Percentiles rank a stretch among this genome's conserved stretches.
Evolutionary conservation across 768 basidiomycete species (phyloP).

Genomic region (Agrocybe pediades): DNA sequence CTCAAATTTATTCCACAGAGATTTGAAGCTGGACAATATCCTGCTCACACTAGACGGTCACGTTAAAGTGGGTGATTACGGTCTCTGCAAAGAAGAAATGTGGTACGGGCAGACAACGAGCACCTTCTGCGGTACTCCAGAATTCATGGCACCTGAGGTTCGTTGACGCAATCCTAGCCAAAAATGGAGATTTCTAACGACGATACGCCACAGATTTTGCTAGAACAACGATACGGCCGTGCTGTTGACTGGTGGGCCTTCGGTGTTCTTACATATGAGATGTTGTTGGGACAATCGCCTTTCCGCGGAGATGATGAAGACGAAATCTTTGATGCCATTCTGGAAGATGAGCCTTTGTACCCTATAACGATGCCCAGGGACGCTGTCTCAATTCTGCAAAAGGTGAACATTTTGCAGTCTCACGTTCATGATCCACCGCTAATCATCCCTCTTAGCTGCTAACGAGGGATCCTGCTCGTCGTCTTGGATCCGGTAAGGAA

Average conservation of each 20-base stretch:
- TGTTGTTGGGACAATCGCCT: slow-evolving; percentile 97
- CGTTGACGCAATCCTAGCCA: slow-evolving; percentile 12
- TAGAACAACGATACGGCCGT: slow-evolving; percentile 98
- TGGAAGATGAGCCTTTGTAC: slow-evolving; percentile 97
- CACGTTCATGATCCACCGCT: background rate
- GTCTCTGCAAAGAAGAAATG: slow-evolving; percentile 99
- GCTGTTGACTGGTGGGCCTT: slow-evolving; percentile 99
- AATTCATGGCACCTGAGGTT: slow-evolving; percentile 99
- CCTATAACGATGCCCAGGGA: slow-evolving; percentile 99
- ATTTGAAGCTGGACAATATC: slow-evolving; percentile 98
- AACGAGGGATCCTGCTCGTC: slow-evolving; percentile 87
- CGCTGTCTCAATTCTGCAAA: slow-evolving; percentile 93
- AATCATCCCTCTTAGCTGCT: slow-evolving; percentile 58
- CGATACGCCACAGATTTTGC: slow-evolving; percentile 72
- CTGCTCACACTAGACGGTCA: slow-evolving; percentile 95
- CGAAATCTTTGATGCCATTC: slow-evolving; percentile 98
- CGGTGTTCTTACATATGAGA: slow-evolving; percentile 97
- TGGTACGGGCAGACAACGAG: slow-evolving; percentile 95
- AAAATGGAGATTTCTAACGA: background rate
- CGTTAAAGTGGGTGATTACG: slow-evolving; percentile 98
- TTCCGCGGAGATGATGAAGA: slow-evolving; percentile 99
- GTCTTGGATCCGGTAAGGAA: slow-evolving; percentile 87
- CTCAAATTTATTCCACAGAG: slow-evolving; percentile 46
- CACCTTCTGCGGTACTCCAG: slow-evolving; percentile 99
- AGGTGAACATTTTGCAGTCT: slow-evolving; percentile 48